Evolutionary conservation across 164 flowering plant genomes (phyloP), one percentile per base, ranked within the genome.

Genomic region (Sextonia rubra): DNA sequence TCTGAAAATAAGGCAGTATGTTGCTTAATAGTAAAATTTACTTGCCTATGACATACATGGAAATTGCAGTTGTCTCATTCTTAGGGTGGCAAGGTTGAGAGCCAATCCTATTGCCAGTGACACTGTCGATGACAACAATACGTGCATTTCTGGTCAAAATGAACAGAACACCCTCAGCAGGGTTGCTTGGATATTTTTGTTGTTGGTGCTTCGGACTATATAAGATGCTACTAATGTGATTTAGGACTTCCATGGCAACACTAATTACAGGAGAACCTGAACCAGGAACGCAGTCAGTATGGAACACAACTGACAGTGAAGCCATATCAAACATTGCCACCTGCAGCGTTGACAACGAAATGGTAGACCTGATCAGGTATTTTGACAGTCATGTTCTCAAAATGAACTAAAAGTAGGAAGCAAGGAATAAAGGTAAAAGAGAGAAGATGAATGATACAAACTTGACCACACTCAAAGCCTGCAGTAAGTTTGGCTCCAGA

Each of bases 11-110:
- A 48, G 47, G 48, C 62, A 22, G 25, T 65, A 20, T 56, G 25
- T 52, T 3, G n/a, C 24, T 60, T 63, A 65, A 26, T 12, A 63
- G 56, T 15, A 69, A 69, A 60, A 18, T 32, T 32, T 73, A 84
- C 96, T 88, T 88, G 85, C 98, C 97, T 84, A 91, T 81, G 63
- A 89, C 82, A 82, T 84, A 80, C 86, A 94, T 75, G 68, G 97
- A 83, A 83, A 92, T 75, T 2, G 92, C 93, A 77, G 76, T 60
- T 30, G 85, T 78, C 62, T 83, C 79, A 72, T 76, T 85, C 74
- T 84, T 91, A 74, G 80, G 78, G 49, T 75, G 87, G 76, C 84
- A 47, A 17, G 90, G 77, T 66, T 48, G 77, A 60, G 88, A 77
- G 75, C 75, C 72, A 47, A 85, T 71, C 77, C 76, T 66, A 29